Conservation (phyloP, 2,329 filamentous ascomycete genomes). For the Epichloe bromicola region DNA sequence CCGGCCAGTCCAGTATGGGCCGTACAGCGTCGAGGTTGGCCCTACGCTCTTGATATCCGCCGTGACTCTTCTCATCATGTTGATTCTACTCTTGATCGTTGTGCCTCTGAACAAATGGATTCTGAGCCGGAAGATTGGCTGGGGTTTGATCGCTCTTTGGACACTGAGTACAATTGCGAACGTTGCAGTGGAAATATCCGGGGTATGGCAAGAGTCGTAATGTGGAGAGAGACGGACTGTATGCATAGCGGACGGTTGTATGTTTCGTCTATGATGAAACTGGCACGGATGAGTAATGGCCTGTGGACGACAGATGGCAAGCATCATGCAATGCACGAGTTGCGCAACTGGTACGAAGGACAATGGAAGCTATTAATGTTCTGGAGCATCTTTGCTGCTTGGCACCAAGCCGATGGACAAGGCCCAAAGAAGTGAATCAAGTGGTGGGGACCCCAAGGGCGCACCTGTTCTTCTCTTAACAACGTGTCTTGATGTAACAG, state of each 20-base stretch:
- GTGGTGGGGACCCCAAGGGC: too few relatives aligned
- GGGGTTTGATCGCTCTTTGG: slow-evolving; percentile 71
- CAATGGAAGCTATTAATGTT: too few relatives aligned
- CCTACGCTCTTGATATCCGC: slow-evolving; percentile 77
- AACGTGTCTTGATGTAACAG: too few relatives aligned
- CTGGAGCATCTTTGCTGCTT: too few relatives aligned
- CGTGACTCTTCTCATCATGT: slow-evolving; percentile 67
- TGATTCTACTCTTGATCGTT: slow-evolving; percentile 63
- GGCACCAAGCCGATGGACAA: too few relatives aligned
- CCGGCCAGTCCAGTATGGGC: slow-evolving; percentile 50
- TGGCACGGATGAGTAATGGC: not conserved
- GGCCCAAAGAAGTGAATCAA: too few relatives aligned
- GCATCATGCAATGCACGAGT: not conserved
- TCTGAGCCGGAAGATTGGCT: slow-evolving; percentile 72
- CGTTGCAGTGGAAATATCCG: slow-evolving; percentile 63
- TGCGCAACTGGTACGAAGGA: too few relatives aligned
- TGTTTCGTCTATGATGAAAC: not conserved
- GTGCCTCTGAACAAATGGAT: slow-evolving; percentile 81
- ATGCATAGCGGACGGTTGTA: not conserved
- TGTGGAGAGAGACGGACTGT: slow-evolving; percentile 2
- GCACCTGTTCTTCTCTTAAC: too few relatives aligned
- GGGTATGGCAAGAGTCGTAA: slow-evolving; percentile 27
- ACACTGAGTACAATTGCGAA: slow-evolving; percentile 66
- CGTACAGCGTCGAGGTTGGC: slow-evolving; percentile 74
- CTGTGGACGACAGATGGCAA: not conserved